Evolutionary conservation across 2,329 filamentous ascomycete species (phyloP), one percentile per base, ranked within the genome.

Genomic region (Harringtonia lauricola): DNA sequence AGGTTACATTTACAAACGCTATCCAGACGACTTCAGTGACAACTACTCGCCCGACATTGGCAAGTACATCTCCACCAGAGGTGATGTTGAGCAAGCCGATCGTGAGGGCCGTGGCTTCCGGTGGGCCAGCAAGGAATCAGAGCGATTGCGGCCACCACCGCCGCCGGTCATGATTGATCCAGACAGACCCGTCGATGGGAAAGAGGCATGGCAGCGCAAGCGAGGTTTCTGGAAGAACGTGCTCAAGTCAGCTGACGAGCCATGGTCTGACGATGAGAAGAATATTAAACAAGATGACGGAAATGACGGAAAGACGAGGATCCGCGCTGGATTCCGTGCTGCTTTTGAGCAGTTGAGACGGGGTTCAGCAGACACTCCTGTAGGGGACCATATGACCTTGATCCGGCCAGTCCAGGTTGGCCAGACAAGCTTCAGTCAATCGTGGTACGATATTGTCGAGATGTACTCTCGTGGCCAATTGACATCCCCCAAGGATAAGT

Each of bases 401-500:
- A n/a, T n/a, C n/a, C n/a, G n/a, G n/a, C n/a, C n/a, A n/a, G 14
- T 7, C 17, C 3, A 31, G 17, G 38, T 54, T 1, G 54, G 48
- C 36, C 48, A 55, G 35, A 29, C 46, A 13, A 50, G 58, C 0
- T 63, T 57, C 49, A 34, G 38, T 18, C 38, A 39, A 10, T 18
- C 15, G n/a, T 39, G 38, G 38, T 39, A 39, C 38, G 38, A 39
- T 12, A 29, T 39, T 29, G 38, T 39, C 8, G 38, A 44, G 19
- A 43, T 47, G 8, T 64, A 63, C 47, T 61, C 59, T 1, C 47
- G 52, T 0, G 49, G 62, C 0, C 47, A 39, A 0, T 50, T 60
- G 10, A 48, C 54, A 1, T 29, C 30, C 0, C 12, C 15, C 1
- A n/a, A 39, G 0, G 62, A 64, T 35, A 39, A 30, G 17, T 15